Conservation (phyloP, 2,329 filamentous ascomycete genomes). For the Phialophora macrospora region DNA sequence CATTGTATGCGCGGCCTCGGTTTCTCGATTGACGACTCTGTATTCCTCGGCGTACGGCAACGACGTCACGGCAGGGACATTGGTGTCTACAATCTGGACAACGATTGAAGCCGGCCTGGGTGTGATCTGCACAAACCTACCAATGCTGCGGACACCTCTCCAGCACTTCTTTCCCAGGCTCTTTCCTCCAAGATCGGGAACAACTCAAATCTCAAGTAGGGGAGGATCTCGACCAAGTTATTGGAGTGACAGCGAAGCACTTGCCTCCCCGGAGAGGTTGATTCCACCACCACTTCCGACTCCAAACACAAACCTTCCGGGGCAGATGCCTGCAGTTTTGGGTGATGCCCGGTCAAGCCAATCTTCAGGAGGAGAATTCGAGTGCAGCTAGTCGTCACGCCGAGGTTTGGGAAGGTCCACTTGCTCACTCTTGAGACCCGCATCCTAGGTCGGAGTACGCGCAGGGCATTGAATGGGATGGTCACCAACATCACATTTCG, state of each 20-base stretch:
- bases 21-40: constrained; percentile 45
- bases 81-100: constrained; percentile 46
- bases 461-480: too few species aligned
- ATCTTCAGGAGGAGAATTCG: neutral
- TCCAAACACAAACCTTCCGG: constrained; percentile 5
- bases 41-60: constrained; percentile 37
- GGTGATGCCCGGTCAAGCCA: neutral
- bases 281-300: constrained; percentile 2
- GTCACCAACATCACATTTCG: too few species aligned
- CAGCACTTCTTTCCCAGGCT: constrained; percentile 32
- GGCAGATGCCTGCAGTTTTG: constrained; percentile 14
- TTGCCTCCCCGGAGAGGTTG: constrained; percentile 12
- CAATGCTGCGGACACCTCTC: constrained; percentile 45
- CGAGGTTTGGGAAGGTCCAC: too few species aligned
- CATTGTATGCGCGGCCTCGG: constrained; percentile 38
- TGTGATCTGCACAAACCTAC: constrained; percentile 49
- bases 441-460: too few species aligned
- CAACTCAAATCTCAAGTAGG: constrained; percentile 21
- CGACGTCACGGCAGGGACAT: constrained; percentile 41
- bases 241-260: constrained; percentile 9
- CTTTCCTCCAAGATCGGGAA: constrained; percentile 26
- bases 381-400: too few species aligned
- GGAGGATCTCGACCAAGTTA: constrained; percentile 15
- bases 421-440: too few species aligned
- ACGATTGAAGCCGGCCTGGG: constrained; percentile 46